phyloP scores from a whole-genome alignment of 495 filamentous ascomycete genomes.

The Hypoxylon lienhwacheense region DNA sequence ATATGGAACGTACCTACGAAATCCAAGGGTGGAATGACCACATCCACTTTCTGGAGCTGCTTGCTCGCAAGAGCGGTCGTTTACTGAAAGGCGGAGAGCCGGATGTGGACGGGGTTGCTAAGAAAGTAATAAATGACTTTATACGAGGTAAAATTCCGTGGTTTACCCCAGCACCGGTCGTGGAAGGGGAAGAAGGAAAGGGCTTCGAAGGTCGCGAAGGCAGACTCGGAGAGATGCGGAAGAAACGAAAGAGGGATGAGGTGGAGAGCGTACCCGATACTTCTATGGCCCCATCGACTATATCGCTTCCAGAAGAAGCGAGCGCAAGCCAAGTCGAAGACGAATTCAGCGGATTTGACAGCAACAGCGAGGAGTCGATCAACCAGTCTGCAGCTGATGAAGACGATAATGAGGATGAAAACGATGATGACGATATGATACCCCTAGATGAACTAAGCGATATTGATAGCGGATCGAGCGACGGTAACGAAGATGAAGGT shows the following conservation, averaged over 20 bases:
- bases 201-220: constrained; percentile 60
- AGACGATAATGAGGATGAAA: constrained; percentile 49
- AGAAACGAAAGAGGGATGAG: constrained; percentile 59
- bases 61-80: constrained; percentile 84
- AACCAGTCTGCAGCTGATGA: constrained; percentile 37
- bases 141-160: constrained; percentile 92
- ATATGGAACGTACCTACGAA: constrained; percentile 92
- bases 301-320: constrained; percentile 29
- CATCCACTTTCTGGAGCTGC: constrained; percentile 79
- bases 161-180: constrained; percentile 80
- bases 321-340: constrained; percentile 35
- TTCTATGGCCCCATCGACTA: constrained; percentile 37
- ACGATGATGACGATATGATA: constrained; percentile 55
- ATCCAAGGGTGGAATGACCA: constrained; percentile 72
- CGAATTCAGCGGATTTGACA: constrained; percentile 58
- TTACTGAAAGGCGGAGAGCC: constrained; percentile 88
- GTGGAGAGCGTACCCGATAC: constrained; percentile 44
- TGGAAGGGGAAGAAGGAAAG: constrained; percentile 56
- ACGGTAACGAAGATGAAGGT: constrained; percentile 39
- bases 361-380: constrained; percentile 44
- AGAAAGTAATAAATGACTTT: constrained; percentile 93
- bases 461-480: constrained; percentile 46
- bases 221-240: constrained; percentile 60
- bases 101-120: constrained; percentile 89
- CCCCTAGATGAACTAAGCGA: constrained; percentile 56